Conservation (phyloP, 106 monocot species). For the Amphibolis antarctica region DNA sequence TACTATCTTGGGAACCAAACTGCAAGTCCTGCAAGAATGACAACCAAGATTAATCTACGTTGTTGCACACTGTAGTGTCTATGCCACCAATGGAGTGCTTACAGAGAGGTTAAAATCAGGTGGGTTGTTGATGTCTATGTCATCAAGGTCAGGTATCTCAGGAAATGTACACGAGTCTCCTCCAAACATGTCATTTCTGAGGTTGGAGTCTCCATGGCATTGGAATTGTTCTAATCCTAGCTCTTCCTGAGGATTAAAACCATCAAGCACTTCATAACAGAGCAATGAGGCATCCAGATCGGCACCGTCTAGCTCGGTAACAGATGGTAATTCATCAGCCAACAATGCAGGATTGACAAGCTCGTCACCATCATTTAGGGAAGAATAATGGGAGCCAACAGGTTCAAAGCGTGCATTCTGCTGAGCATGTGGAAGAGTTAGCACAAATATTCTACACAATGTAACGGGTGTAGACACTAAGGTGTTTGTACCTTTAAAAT, state of each 20-base stretch:
- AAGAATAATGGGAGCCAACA: conserved; percentile 2
- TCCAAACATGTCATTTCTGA: conserved; percentile 5
- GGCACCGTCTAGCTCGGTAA: conserved; percentile 21
- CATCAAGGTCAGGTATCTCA: conserved; percentile 39
- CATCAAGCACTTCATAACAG: conserved; percentile 69
- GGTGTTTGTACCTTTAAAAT: too few relatives aligned
- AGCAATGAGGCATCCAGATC: conserved; percentile 36
- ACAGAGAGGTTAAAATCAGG: conserved; percentile 67
- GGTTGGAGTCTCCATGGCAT: neutral
- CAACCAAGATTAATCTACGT: neutral
- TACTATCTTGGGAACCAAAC: conserved; percentile 66
- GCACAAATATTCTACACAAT: neutral
- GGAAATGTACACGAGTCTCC: neutral
- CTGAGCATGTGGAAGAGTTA: neutral
- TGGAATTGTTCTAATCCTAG: conserved; percentile 10
- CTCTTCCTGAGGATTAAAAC: conserved; percentile 23
- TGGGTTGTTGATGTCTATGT: conserved; percentile 36
- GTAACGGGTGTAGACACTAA: neutral
- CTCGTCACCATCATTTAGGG: conserved; percentile 13
- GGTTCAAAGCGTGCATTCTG: conserved; percentile 4
- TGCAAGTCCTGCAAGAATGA: conserved; percentile 45
- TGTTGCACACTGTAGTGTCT: neutral
- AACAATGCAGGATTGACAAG: conserved; percentile 12
- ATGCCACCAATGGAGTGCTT: too few relatives aligned
- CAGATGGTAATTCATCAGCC: conserved; percentile 38